Evolutionary conservation across 495 filamentous ascomycete genomes (phyloP).

Genomic region (Penicillium maclennaniae): DNA sequence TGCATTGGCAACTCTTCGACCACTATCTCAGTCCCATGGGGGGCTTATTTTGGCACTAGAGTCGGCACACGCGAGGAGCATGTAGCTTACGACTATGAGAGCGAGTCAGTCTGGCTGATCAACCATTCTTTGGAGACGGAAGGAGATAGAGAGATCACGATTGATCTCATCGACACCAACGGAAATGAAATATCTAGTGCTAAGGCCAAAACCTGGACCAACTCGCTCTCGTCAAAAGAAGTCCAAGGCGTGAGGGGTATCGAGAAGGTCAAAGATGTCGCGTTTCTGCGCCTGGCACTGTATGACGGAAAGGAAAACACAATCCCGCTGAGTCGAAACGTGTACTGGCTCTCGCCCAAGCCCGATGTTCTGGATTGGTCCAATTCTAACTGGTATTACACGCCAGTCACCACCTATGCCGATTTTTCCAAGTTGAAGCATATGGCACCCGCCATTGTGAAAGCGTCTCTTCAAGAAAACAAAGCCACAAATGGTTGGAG

Average conservation of each 20-base stretch:
- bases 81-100: slow-evolving; percentile 52
- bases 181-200: slow-evolving; percentile 39
- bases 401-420: slow-evolving; percentile 51
- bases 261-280: slow-evolving; percentile 37
- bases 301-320: slow-evolving; percentile 13
- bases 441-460: slow-evolving; percentile 27
- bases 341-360: slow-evolving; percentile 56
- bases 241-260: slow-evolving; percentile 27
- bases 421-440: slow-evolving; percentile 48
- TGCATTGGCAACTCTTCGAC: slow-evolving; percentile 66
- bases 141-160: slow-evolving; percentile 39
- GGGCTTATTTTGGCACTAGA: slow-evolving; percentile 59
- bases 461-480: background rate
- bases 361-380: slow-evolving; percentile 53
- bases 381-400: slow-evolving; percentile 54
- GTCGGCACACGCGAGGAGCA: slow-evolving; percentile 50
- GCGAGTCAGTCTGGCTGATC: slow-evolving; percentile 47
- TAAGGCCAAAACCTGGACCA: slow-evolving; percentile 16
- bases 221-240: slow-evolving; percentile 25
- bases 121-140: slow-evolving; percentile 47
- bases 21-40: slow-evolving; percentile 59
- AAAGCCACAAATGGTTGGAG: slow-evolving; percentile 4
- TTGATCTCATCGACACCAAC: slow-evolving; percentile 46
- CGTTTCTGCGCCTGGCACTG: slow-evolving; percentile 50
- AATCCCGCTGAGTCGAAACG: slow-evolving; percentile 49